A percentile compares a stretch with the other conserved stretches of the same genome.
phyloP scores from a whole-genome alignment of 1,284 basidiomycete species.

The Flammula alnicola region DNA sequence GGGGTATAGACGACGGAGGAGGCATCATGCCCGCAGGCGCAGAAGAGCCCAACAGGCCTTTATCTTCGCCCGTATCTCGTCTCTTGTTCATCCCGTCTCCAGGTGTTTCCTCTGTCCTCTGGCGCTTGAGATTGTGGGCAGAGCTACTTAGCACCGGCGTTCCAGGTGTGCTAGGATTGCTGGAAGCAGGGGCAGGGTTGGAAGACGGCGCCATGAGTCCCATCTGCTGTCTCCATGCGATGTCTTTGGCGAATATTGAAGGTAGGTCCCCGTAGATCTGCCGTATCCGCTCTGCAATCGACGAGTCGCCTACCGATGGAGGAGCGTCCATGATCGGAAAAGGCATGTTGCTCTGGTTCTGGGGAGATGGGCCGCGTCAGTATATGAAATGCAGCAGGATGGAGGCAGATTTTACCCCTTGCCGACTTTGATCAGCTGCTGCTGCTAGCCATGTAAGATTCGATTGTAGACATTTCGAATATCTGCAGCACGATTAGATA shows the following conservation, averaged over 20 bases:
- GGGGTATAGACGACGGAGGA: conserved; percentile 33
- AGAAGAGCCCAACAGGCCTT: conserved; percentile 32
- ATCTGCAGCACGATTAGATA: conserved; percentile 45
- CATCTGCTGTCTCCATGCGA: conserved; percentile 51
- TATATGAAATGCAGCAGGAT: not conserved
- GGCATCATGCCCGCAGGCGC: conserved; percentile 32
- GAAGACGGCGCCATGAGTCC: conserved; percentile 13
- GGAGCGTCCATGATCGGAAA: conserved; percentile 28
- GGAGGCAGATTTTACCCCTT: conserved; percentile 39
- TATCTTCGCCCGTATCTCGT: conserved; percentile 71
- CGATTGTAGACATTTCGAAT: conserved; percentile 57
- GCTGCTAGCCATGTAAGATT: conserved; percentile 73
- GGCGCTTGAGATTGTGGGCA: conserved; percentile 56
- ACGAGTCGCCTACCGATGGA: conserved; percentile 46
- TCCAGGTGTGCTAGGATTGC: conserved; percentile 8
- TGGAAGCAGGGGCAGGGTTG: conserved; percentile 1
- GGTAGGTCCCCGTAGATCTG: conserved; percentile 67
- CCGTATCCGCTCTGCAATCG: conserved; percentile 58
- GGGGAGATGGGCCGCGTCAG: too few relatives aligned
- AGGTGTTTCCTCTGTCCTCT: conserved; percentile 52
- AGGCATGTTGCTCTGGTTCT: conserved; percentile 6
- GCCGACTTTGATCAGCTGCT: conserved; percentile 57
- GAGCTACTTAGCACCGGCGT: conserved; percentile 7
- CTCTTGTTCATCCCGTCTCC: conserved; percentile 52
- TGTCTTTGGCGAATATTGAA: conserved; percentile 64